Base-by-base conservation (phyloP, 768 basidiomycete species). In the Mycena maculata region DNA sequence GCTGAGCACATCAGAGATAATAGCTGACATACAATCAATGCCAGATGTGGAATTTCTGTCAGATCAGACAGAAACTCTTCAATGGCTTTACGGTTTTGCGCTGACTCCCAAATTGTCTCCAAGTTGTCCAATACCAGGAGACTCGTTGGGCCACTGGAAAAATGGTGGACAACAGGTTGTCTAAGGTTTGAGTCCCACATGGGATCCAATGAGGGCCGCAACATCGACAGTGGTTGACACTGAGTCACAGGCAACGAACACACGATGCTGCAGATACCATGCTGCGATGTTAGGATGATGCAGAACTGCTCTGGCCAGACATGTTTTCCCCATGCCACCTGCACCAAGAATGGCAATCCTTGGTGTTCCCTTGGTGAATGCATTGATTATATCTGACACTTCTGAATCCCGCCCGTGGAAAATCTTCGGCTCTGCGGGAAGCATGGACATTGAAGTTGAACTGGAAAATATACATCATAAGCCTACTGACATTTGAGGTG, bases 61-160 rank as follows among this genome's bases (percentile, higher is more conserved):
- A 65, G 41, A 7, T 25, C n/a, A 10, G 63, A 58, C 3, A 66
- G 44, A 8, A 66, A 31, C 11, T 59, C 49, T 47, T 66, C 65
- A 36, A 66, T 25, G 3, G 30, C 49, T 2, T 13, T 4, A 20
- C 65, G 57, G 12, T 50, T 54, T 4, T 16, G 18, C 16, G 44
- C 4, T 5, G 58, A 31, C 16, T 66, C 65, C 65, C 65, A 66
- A 4, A 31, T 15, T 4, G 58, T 47, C 25, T 66, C 65, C 15
- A 66, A 31, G 31, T 66, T 66, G 25, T 66, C 65, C 31, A 66
- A 23, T 6, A 66, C 36, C 39, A 66, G 23, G 16, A 66, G 58
- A 11, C 15, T 25, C 3, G 41, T 23, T n/a, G 39, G 3, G 10
- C 18, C 22, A 10, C 2, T 22, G 11, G 48, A 20, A 18, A 65